These are phyloP conservation scores for Penicillium digitatum DNA, from an alignment of 2,329 filamentous ascomycete species.

Conservation along the genomic window DNA sequence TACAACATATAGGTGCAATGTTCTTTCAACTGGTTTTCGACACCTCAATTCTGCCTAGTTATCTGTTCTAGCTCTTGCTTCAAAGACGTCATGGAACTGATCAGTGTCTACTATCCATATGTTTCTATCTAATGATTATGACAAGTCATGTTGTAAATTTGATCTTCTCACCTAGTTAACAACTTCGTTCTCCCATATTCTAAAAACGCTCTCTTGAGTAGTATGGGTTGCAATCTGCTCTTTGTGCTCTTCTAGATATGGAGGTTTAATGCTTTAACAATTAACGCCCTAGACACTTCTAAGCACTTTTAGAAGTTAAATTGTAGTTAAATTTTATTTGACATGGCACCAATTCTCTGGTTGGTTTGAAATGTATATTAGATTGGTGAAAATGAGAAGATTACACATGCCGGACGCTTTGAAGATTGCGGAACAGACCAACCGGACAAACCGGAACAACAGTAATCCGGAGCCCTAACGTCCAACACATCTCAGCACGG, in stretches of 20 bases:
- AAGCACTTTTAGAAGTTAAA: neutral
- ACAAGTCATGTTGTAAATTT: neutral
- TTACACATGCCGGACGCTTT: neutral
- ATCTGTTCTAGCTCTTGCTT: neutral
- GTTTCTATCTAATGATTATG: neutral
- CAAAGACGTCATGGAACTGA: neutral
- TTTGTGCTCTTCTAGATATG: neutral
- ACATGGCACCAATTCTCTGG: neutral
- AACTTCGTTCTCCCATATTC: neutral
- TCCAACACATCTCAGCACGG: neutral
- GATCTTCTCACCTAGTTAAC: no score
- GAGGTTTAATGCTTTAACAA: neutral
- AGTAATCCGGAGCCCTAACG: neutral
- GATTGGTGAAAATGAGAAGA: neutral
- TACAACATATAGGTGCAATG: no score
- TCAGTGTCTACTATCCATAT: neutral
- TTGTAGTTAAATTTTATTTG: no score
- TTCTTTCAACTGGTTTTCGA: neutral
- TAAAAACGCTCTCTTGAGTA: no score
- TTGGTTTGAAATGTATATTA: neutral
- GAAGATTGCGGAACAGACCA: neutral
- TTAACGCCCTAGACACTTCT: neutral
- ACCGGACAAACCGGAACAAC: neutral
- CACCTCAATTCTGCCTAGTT: fast-evolving
- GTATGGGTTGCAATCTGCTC: neutral